Evolutionary conservation across 208 protist species (phyloP), one percentile per base, ranked within the genome.

Genomic region (Naegleria lovaniensis): DNA sequence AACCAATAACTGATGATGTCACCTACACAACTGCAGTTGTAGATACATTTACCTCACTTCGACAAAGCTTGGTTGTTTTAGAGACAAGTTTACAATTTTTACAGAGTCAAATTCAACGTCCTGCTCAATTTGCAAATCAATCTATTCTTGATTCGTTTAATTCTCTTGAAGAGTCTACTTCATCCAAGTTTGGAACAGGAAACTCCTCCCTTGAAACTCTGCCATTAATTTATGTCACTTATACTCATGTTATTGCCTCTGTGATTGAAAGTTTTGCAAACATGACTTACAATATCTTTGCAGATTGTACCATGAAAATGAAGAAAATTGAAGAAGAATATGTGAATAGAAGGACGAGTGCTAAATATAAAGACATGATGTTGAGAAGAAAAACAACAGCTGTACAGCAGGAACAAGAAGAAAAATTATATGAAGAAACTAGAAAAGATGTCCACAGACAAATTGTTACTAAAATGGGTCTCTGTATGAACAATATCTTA

Each of bases 281-380:
- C 15, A 84, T 41, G 38, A 33, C 16, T 39, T 84, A 19, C 11
- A 33, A 33, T 2, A 84, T 84, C 11, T 84, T 84, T 84, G 33
- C 15, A 38, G 38, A 84, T 41, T 38, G 15, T 40, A 40, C 76
- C 29, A 84, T 16, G 29, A 84, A 40, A 15, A 84, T 84, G 76
- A 40, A 41, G 6, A 84, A 84, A 36, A 41, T 84, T 41, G 33
- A 84, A 84, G 76, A 33, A 84, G 76, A 84, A 84, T 40, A 84
- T 41, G 38, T 84, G 25, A 40, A 84, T 41, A 84, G 38, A 84
- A 33, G 33, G 22, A 67, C 55, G 22, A 67, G 55, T 67, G 55
- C 55, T 4, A 67, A 67, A 19, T 67, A 67, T 67, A 67, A 67
- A 13, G 55, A 67, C 19, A 67, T 67, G 55, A 29, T 67, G 22